Evolutionary conservation across 2,329 filamentous ascomycete species (phyloP).

Genomic region (Penicillium frequentans): DNA sequence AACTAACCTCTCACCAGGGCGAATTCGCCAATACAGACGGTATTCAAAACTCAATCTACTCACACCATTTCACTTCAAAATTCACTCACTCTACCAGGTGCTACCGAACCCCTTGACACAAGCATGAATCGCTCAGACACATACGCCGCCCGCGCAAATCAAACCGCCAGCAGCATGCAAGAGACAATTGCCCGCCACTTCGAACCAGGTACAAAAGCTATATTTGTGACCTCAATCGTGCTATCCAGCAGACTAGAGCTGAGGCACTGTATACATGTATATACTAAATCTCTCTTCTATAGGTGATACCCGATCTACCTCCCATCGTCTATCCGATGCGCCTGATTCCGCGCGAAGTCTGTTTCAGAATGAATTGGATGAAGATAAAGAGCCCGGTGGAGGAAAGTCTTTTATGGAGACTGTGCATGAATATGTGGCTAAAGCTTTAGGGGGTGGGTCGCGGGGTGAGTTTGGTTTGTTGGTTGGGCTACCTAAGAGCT

Average conservation of each 20-base stretch:
- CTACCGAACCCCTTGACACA: slow-evolving; percentile 16
- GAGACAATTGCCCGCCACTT: slow-evolving; percentile 18
- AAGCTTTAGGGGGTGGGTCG: slow-evolving; percentile 26
- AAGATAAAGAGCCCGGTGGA: slow-evolving; percentile 1
- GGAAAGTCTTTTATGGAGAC: slow-evolving; percentile 13
- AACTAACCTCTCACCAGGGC: not conserved
- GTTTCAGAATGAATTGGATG: slow-evolving; percentile 4
- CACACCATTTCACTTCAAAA: not conserved
- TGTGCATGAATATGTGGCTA: slow-evolving; percentile 26
- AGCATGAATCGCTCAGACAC: slow-evolving; percentile 15
- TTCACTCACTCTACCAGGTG: slow-evolving; percentile 7
- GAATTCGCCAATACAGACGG: slow-evolving; percentile 1
- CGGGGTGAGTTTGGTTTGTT: slow-evolving; percentile 11
- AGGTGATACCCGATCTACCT: slow-evolving; percentile 21
- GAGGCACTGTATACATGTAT: not conserved
- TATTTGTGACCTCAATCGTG: not conserved
- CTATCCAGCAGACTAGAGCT: not conserved
- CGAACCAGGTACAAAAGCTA: slow-evolving; percentile 20
- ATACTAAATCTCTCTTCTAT: not conserved
- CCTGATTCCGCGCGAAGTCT: slow-evolving; percentile 7
- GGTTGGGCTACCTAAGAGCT: too few species aligned
- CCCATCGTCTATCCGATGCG: slow-evolving; percentile 20
- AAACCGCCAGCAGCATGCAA: slow-evolving; percentile 20
- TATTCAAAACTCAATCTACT: not conserved
- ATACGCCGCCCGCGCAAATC: slow-evolving; percentile 4